Percentiles rank a stretch among this genome's conserved stretches.
Evolutionary conservation across 768 basidiomycete genomes (phyloP).

Genomic region (Mycena belliarum): DNA sequence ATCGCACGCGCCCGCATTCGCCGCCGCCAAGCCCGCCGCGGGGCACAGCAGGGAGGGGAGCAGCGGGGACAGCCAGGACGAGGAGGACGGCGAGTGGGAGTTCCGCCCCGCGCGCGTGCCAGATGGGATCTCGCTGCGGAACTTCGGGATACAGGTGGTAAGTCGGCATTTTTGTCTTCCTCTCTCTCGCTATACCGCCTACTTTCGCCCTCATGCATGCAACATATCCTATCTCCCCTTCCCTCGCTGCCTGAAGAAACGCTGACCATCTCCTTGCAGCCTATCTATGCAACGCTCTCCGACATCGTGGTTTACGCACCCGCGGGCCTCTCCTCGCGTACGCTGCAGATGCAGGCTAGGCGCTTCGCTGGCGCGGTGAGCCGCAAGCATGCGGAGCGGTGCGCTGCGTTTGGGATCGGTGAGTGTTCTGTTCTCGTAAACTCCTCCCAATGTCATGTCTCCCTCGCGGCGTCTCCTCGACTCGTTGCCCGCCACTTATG

Average conservation of each 20-base stretch:
- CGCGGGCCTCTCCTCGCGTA: conserved; percentile 51
- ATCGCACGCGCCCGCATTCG: neutral
- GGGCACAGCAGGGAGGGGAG: conserved; percentile 7
- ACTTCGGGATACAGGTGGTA: conserved; percentile 89
- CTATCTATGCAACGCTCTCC: conserved; percentile 85
- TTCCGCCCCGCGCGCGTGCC: conserved; percentile 75
- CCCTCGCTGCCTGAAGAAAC: neutral
- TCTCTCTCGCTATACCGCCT: neutral
- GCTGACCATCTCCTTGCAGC: conserved; percentile 39
- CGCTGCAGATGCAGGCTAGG: conserved; percentile 62
- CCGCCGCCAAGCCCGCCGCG: too few relatives aligned
- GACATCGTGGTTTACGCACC: conserved; percentile 90
- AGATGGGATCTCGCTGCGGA: conserved; percentile 80
- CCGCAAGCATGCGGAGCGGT: conserved; percentile 55
- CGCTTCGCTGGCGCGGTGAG: conserved; percentile 66
- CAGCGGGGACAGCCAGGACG: conserved; percentile 4
- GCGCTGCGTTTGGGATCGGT: conserved; percentile 10
- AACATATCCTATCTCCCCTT: neutral
- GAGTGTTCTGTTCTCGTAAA: neutral
- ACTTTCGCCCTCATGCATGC: too few relatives aligned
- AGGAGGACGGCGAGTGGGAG: conserved; percentile 49
- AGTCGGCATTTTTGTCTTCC: conserved; percentile 33
- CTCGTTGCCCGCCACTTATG: too few relatives aligned
- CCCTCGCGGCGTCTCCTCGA: too few relatives aligned
- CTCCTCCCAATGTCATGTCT: too few relatives aligned